phyloP scores from a whole-genome alignment of 176 grass and related monocot species.

The Zizania latifolia region DNA sequence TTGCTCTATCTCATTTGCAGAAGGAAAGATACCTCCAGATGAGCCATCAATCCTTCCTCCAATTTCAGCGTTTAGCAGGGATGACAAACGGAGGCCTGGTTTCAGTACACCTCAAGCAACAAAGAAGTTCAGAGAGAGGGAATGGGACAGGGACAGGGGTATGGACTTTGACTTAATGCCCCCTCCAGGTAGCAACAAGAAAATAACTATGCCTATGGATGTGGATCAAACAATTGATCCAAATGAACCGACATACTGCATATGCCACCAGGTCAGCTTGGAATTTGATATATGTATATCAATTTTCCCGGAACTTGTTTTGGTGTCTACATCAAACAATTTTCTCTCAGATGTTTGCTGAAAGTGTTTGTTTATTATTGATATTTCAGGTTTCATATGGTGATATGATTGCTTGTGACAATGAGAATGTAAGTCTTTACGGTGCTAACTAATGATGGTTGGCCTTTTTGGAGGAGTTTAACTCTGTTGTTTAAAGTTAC shows the following conservation, averaged over 20 bases:
- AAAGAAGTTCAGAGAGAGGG: conserved; percentile 78
- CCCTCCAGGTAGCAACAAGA: conserved; percentile 90
- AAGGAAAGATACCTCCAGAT: conserved; percentile 84
- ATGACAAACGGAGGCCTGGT: conserved; percentile 63
- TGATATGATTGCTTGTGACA: conserved; percentile 98
- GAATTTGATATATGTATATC: background rate
- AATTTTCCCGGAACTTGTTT: background rate
- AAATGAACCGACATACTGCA: conserved; percentile 95
- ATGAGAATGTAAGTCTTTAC: conserved; percentile 82
- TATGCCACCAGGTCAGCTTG: conserved; percentile 88
- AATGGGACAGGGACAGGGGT: conserved; percentile 81
- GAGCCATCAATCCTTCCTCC: conserved; percentile 74
- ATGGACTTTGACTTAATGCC: conserved; percentile 96
- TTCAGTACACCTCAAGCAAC: conserved; percentile 73
- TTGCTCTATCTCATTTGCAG: conserved; percentile 40
- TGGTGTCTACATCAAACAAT: conserved; percentile 9
- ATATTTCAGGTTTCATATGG: conserved; percentile 81
- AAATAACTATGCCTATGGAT: conserved; percentile 55
- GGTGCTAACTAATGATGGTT: conserved; percentile 15
- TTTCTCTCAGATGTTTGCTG: conserved; percentile 12
- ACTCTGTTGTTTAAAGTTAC: background rate
- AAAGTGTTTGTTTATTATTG: conserved; percentile 13
- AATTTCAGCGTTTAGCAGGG: conserved; percentile 48
- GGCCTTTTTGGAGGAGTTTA: background rate
- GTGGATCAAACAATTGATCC: conserved; percentile 81